Base-by-base conservation (phyloP, 768 basidiomycete species). In the Russula brevipes region DNA sequence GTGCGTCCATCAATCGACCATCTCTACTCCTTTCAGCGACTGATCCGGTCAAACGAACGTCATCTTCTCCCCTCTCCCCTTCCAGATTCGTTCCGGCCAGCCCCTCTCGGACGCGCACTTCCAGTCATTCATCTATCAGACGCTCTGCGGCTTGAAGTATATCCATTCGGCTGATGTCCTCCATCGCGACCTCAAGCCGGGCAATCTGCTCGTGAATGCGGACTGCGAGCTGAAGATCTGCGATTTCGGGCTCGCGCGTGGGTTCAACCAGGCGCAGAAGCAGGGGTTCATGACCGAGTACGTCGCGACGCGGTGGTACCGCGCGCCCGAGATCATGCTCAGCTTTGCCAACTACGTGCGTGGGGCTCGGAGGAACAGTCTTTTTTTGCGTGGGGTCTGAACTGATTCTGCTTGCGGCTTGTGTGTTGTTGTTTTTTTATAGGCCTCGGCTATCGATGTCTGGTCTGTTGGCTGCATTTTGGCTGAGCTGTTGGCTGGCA, bases 261-360 rank as follows among this genome's bases (percentile, higher is more conserved):
- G 94, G 2, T 96, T 94, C 75, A 92, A 88, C 24, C 92, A 88
- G 89, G 39, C 84, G 82, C 41, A 87, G 84, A 89, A 90, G 70
- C 89, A 88, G 70, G 96, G 96, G 0, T 98, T 98, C 77, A 98
- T 98, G 96, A 98, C 97, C 0, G 97, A 98, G 77, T 98, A 96
- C 73, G 90, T 98, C 38, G 96, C 96, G n/a, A 99, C 96, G 8
- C 82, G 96, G 60, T 98, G 96, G 96, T 99, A 99, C 73, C 82
- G 96, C 41, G 96, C 96, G 24, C 96, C 97, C 0, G 97, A 99
- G 77, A 99, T 98, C 76, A 99, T 98, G 97, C 73, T 98, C 69
- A 94, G 92, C 78, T 96, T 94, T 69, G 91, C 91, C 24, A 94
- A 94, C 77, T 94, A 94, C 71, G 94, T 94, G 68, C 73, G 89